A percentile compares a stretch with the other conserved stretches of the same genome.
These are phyloP conservation scores for Naumovozyma castellii DNA, from an alignment of 805 yeast genomes.

Conservation along the genomic window DNA sequence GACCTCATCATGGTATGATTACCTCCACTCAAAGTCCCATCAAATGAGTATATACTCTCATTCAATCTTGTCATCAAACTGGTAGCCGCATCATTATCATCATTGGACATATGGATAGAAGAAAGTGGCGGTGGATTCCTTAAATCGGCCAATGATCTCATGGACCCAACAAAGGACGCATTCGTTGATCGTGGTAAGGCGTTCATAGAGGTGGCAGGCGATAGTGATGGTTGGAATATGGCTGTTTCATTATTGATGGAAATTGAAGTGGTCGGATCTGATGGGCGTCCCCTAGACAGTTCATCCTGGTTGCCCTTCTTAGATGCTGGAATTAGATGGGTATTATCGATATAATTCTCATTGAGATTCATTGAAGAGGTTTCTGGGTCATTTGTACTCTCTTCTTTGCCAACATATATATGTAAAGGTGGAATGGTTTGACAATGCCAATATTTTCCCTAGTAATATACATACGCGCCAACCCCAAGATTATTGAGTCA, in stretches of 20 bases:
- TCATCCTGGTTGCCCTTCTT: neutral
- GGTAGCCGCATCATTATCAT: neutral
- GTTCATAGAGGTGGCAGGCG: neutral
- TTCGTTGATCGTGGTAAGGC: neutral
- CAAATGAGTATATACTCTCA: neutral
- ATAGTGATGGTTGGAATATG: neutral
- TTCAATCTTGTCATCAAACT: neutral
- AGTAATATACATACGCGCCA: too few relatives aligned
- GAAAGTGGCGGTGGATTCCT: neutral
- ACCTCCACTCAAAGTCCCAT: neutral
- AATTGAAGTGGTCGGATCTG: neutral
- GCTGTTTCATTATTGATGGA: neutral
- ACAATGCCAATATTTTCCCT: too few relatives aligned
- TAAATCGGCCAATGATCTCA: neutral
- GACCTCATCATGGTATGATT: constrained; percentile 6
- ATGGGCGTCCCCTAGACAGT: too few relatives aligned
- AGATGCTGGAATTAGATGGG: neutral
- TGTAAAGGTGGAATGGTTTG: too few relatives aligned
- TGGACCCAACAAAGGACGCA: neutral
- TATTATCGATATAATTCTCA: neutral
- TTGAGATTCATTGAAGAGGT: neutral
- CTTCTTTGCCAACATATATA: too few relatives aligned
- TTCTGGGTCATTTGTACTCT: neutral
- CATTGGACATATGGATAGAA: neutral
- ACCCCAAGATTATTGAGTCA: too few relatives aligned